Evolutionary conservation across 345 rosid species (phyloP).

Genomic region (Mercurialis annua): DNA sequence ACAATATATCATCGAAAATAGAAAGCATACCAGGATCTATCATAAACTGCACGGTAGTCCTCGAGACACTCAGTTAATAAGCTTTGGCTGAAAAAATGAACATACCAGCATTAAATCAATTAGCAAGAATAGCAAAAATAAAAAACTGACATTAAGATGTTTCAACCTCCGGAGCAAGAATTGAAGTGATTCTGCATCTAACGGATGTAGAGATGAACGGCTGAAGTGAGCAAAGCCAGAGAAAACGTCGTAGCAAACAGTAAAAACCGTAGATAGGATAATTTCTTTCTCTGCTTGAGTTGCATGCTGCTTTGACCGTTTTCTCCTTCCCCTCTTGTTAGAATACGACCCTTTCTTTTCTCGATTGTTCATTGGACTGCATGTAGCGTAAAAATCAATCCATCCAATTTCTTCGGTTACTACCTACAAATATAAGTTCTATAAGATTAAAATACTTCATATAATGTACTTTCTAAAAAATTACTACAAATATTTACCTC

Average conservation of each 20-base stretch:
- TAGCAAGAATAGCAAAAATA: background rate
- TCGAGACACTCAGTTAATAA: conserved; percentile 51
- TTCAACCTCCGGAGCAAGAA: conserved; percentile 59
- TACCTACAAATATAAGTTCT: conserved; percentile 35
- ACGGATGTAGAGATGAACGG: conserved; percentile 49
- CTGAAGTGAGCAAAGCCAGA: conserved; percentile 68
- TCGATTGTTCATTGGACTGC: conserved; percentile 22
- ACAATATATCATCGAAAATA: background rate
- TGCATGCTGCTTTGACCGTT: conserved; percentile 43
- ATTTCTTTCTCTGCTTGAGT: conserved; percentile 71
- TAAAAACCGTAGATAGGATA: conserved; percentile 49
- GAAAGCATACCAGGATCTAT: conserved; percentile 45
- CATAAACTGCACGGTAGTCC: conserved; percentile 63
- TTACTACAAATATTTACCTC: conserved; percentile 38
- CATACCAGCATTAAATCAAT: conserved; percentile 15
- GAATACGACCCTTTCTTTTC: conserved; percentile 45
- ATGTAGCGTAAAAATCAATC: conserved; percentile 54
- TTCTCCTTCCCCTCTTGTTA: too few relatives aligned
- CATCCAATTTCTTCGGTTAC: conserved; percentile 67
- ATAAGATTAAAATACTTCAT: conserved; percentile 1
- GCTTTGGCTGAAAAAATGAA: conserved; percentile 47
- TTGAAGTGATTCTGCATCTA: conserved; percentile 45
- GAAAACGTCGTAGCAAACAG: conserved; percentile 67
- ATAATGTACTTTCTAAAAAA: conserved; percentile 20
- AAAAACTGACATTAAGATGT: conserved; percentile 6